phyloP scores from a whole-genome alignment of 371 early-diverging fungal species.

The Capillidium rhysosporum region DNA sequence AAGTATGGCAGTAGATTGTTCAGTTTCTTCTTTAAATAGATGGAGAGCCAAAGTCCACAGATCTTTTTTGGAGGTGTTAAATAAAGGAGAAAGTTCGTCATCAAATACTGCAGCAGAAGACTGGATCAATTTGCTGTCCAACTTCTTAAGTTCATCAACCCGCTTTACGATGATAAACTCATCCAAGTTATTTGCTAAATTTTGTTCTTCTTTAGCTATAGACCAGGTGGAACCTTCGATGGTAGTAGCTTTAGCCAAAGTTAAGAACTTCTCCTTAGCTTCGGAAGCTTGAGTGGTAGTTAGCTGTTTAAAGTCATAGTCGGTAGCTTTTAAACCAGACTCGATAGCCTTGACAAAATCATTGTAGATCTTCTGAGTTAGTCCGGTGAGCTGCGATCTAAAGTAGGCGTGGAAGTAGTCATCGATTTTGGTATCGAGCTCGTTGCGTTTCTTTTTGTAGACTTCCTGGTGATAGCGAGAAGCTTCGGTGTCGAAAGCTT shows the following conservation, averaged over 20 bases:
- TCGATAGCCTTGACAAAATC: constrained; percentile 25
- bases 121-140: constrained; percentile 40
- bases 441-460: constrained; percentile 64
- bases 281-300: constrained; percentile 19
- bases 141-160: constrained; percentile 56
- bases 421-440: constrained; percentile 54
- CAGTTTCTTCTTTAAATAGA: constrained; percentile 28
- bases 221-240: constrained; percentile 61
- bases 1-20: constrained; percentile 19
- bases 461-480: constrained; percentile 79
- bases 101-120: constrained; percentile 31
- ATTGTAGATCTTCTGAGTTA: constrained; percentile 42
- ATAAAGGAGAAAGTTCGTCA: constrained; percentile 41
- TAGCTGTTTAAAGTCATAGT: constrained; percentile 29
- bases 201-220: constrained; percentile 33
- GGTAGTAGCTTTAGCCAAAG: constrained; percentile 14
- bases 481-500: constrained; percentile 70
- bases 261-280: constrained; percentile 19
- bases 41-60: constrained; percentile 58
- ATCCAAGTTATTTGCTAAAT: constrained; percentile 40
- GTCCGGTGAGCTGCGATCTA: constrained; percentile 68
- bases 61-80: constrained; percentile 35
- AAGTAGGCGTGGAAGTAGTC: constrained; percentile 55
- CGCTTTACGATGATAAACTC: constrained; percentile 41
- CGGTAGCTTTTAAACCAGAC: constrained; percentile 17